Percentiles rank a stretch among this genome's conserved stretches.
These are phyloP conservation scores for Giardia duodenalis DNA, from an alignment of 208 protist species.

Conservation along the genomic window DNA sequence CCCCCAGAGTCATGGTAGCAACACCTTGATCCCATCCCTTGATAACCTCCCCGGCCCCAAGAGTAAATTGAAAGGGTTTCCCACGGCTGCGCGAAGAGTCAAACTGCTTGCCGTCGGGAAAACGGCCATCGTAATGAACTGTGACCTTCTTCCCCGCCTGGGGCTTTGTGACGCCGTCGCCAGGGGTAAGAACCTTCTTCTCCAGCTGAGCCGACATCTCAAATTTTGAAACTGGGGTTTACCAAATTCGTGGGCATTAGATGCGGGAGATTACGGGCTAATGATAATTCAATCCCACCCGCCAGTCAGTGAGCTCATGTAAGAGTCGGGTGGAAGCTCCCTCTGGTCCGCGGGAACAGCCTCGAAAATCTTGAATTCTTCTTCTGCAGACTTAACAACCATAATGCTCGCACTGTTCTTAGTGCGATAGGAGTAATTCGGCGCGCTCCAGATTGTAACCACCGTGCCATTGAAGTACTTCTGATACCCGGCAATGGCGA, in stretches of 20 bases:
- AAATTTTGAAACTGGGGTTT: no score
- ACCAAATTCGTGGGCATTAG: no score
- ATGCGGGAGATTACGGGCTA: no score
- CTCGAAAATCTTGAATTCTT: constrained; percentile 30
- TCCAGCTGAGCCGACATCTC: no score
- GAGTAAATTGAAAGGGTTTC: constrained; percentile 53
- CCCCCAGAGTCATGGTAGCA: constrained; percentile 38
- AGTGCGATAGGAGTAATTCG: constrained; percentile 62
- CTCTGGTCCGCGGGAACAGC: constrained; percentile 27
- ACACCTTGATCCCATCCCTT: constrained; percentile 44
- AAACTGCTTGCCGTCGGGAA: constrained; percentile 51
- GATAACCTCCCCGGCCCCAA: constrained; percentile 37
- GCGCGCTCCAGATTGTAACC: constrained; percentile 62
- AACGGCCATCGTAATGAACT: constrained; percentile 50
- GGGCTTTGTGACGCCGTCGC: no score
- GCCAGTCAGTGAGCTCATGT: constrained; percentile 9
- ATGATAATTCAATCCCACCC: constrained; percentile 11
- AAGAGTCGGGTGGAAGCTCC: constrained; percentile 23
- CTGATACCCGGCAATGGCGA: constrained; percentile 63
- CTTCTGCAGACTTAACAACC: constrained; percentile 10
- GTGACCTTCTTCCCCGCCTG: no score
- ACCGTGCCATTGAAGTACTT: constrained; percentile 57
- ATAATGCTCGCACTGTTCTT: constrained; percentile 35
- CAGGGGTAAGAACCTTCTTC: not conserved
- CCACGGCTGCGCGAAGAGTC: constrained; percentile 45